A percentile compares a stretch with the other conserved stretches of the same genome.
phyloP scores from a whole-genome alignment of 1,139 yeast species.

The Martiniozyma asiatica region DNA sequence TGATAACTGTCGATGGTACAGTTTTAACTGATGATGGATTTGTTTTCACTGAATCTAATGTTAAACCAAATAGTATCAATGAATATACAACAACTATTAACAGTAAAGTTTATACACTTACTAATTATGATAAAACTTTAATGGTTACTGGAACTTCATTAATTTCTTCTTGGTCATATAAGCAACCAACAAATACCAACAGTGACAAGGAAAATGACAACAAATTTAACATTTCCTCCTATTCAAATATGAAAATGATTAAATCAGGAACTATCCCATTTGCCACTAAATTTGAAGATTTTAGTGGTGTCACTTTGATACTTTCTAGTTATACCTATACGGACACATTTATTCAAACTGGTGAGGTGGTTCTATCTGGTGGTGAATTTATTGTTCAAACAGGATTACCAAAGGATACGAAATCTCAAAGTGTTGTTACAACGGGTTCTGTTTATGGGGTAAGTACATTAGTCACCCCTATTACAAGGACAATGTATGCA shows the following conservation, averaged over 20 bases:
- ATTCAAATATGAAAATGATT: conserved; percentile 13
- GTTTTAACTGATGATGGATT: conserved; percentile 3
- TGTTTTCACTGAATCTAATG: conserved; percentile 4
- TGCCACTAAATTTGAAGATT: conserved; percentile 27
- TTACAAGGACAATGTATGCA: too few relatives aligned
- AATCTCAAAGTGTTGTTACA: too few relatives aligned
- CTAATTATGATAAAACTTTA: conserved; percentile 1
- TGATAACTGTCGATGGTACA: conserved; percentile 3
- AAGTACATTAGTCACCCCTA: too few relatives aligned
- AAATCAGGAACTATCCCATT: conserved; percentile 36
- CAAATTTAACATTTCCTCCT: too few relatives aligned
- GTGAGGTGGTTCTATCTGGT: conserved; percentile 13
- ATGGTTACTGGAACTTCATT: conserved; percentile 2
- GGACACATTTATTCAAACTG: conserved; percentile 8
- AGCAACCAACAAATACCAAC: neutral
- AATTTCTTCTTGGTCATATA: neutral
- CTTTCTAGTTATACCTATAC: conserved; percentile 11
- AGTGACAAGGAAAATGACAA: too few relatives aligned
- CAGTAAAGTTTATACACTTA: neutral
- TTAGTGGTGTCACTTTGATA: conserved; percentile 21
- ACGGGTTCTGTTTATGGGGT: too few relatives aligned
- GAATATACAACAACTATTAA: conserved; percentile 1
- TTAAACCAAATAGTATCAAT: conserved; percentile 2
- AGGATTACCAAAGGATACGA: too few relatives aligned
- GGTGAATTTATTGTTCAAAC: conserved; percentile 10